Conservation (phyloP, 371 early-diverging fungal genomes). For the Cokeromyces recurvatus region DNA sequence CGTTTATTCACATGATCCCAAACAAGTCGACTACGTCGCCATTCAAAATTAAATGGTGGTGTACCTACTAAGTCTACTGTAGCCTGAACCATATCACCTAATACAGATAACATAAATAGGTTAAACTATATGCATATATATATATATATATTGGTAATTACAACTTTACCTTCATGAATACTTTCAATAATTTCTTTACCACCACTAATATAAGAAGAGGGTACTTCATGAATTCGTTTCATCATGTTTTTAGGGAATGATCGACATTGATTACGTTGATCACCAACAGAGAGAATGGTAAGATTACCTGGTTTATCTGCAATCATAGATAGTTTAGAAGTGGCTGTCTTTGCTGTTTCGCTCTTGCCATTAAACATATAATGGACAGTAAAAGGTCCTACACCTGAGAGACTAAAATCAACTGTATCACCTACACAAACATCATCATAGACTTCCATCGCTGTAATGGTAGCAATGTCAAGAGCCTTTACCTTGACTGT, state of each 20-base stretch:
- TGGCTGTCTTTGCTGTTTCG: slow-evolving; percentile 26
- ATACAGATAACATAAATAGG: background rate
- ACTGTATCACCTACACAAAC: slow-evolving; percentile 51
- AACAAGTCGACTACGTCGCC: slow-evolving; percentile 43
- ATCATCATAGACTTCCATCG: slow-evolving; percentile 26
- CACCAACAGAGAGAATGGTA: slow-evolving; percentile 48
- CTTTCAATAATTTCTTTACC: slow-evolving; percentile 46
- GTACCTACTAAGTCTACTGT: slow-evolving; percentile 43
- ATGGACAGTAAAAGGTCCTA: slow-evolving; percentile 36
- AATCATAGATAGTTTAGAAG: slow-evolving; percentile 30
- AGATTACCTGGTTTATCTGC: slow-evolving; percentile 54
- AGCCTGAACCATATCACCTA: slow-evolving; percentile 49
- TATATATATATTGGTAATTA: background rate
- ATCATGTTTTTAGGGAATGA: slow-evolving; percentile 38
- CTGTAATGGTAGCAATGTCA: slow-evolving; percentile 43
- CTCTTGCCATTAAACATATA: slow-evolving; percentile 38
- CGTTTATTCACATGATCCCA: slow-evolving; percentile 33
- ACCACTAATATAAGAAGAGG: slow-evolving; percentile 44
- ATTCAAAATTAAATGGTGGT: slow-evolving; percentile 53
- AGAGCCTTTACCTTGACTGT: slow-evolving; percentile 26
- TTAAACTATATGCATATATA: too few species aligned
- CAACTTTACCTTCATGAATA: slow-evolving; percentile 40
- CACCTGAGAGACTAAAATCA: slow-evolving; percentile 40
- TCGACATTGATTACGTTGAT: slow-evolving; percentile 48
- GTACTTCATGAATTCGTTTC: slow-evolving; percentile 39